Evolutionary conservation across 2,329 filamentous ascomycete species (phyloP), one percentile per base, ranked within the genome.

Genomic region (Cryphonectria nitschkei): DNA sequence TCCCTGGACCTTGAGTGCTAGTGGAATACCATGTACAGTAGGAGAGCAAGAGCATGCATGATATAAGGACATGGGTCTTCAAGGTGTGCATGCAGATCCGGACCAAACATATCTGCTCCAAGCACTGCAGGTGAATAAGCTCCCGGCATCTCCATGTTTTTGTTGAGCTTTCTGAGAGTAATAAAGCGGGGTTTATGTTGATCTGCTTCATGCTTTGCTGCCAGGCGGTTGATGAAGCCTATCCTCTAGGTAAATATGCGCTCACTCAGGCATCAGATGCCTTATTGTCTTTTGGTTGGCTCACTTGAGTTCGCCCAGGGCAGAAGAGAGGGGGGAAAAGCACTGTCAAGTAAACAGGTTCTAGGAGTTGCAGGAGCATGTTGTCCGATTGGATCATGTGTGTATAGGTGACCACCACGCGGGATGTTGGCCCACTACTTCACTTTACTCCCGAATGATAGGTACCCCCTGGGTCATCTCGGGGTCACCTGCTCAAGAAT

Each of bases 401-500:
- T 6, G 37, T 60, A 22, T 60, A 32, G 14, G 16, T 39, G 65
- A 68, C 69, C 29, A 32, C 69, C 69, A 68, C 69, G 68, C 68
- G 69, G 69, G 69, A 70, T 70, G 69, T 39, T 58, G 16, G 16
- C 34, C 22, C 26, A n/a, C 0, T 13, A 46, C n/a, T 4, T n/a
- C 39, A 22, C 13, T 56, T 43, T 13, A 22, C 37, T 62, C 34
- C 41, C 67, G 70, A 67, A 63, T 65, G 50, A 62, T n/a, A 4
- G 37, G 56, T 39, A 7, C 9, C 37, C 41, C 26, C 32, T 34
- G 14, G 13, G 11, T n/a, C 14, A 39, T 11, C 29, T 50, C 46
- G 62, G 64, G 62, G 64, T 70, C 70, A 72, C 70, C 70, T 72
- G 67, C 50, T 56, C 68, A 39, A 13, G 34, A 37, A n/a, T 22